A percentile compares a stretch with the other conserved stretches of the same genome.
phyloP scores from a whole-genome alignment of 495 filamentous ascomycete genomes.

The Hyaloscypha bicolor region DNA sequence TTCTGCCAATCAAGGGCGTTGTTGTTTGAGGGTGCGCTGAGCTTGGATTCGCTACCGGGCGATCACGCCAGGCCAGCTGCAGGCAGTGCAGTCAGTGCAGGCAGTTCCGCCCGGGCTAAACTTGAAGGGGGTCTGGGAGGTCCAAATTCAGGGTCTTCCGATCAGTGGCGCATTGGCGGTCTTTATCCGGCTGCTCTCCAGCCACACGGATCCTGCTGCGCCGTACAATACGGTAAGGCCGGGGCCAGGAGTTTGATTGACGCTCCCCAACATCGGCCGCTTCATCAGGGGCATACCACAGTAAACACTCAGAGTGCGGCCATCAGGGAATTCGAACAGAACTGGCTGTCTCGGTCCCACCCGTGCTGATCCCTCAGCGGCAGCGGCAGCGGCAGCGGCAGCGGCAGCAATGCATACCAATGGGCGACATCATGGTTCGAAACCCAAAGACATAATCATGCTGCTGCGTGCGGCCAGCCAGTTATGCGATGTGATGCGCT shows the following conservation, averaged over 20 bases:
- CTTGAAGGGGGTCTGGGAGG: not conserved
- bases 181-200: not conserved
- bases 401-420: not conserved
- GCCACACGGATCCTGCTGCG: constrained; percentile 5
- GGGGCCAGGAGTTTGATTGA: too few species aligned
- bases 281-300: not conserved
- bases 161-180: too few species aligned
- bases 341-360: not conserved
- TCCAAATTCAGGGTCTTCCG: not conserved
- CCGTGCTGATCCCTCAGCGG: not conserved
- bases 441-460: not conserved
- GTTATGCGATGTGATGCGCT: not conserved
- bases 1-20: not conserved
- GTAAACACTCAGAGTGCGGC: not conserved
- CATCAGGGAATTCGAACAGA: not conserved
- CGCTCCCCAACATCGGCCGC: not conserved
- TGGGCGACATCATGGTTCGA: not conserved
- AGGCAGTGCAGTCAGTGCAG: not conserved
- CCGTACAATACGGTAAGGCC: not conserved
- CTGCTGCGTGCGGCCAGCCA: not conserved
- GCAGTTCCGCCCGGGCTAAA: not conserved
- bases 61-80: not conserved
- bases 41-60: not conserved
- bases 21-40: not conserved
- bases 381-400: not conserved